These are phyloP conservation scores for Aspergillus olivimuriae DNA, from an alignment of 495 filamentous ascomycete species.

Conservation along the genomic window DNA sequence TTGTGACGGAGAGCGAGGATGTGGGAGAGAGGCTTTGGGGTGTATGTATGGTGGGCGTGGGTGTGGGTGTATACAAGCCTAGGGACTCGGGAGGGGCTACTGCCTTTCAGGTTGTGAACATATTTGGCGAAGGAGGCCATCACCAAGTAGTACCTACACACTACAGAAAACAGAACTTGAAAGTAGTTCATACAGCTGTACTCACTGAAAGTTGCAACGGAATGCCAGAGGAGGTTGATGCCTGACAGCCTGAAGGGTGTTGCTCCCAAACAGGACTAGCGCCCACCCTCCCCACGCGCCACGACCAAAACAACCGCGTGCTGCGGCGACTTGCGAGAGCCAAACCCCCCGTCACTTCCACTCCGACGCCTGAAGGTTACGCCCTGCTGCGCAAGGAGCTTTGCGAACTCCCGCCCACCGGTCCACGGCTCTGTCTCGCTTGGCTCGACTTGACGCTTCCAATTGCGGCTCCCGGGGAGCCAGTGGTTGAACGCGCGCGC, in stretches of 20 bases:
- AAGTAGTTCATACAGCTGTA: neutral
- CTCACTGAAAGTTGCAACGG: too few species aligned
- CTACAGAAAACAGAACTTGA: too few species aligned
- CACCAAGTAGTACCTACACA: too few species aligned
- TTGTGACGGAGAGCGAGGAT: too few species aligned
- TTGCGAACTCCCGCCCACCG: neutral
- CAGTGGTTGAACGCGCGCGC: slow-evolving; percentile 10
- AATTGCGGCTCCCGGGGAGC: slow-evolving; percentile 4
- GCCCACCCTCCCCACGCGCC: slow-evolving; percentile 36
- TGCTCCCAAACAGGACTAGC: slow-evolving; percentile 31
- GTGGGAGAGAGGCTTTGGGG: too few species aligned
- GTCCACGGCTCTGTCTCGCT: neutral
- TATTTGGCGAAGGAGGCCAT: too few species aligned
- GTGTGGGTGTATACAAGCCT: too few species aligned
- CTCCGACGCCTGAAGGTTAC: slow-evolving; percentile 6
- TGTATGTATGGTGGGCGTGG: too few species aligned
- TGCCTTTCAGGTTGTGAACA: too few species aligned
- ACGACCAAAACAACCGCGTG: slow-evolving; percentile 48
- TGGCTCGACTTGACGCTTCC: neutral
- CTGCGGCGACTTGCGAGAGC: slow-evolving; percentile 13
- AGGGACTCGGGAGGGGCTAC: too few species aligned
- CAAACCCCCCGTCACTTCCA: slow-evolving; percentile 13
- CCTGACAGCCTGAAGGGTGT: neutral
- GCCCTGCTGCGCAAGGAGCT: slow-evolving; percentile 18
- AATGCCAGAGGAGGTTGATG: too few species aligned